Conservation (phyloP, 78 protist genomes). For the Emiliania huxleyi region DNA sequence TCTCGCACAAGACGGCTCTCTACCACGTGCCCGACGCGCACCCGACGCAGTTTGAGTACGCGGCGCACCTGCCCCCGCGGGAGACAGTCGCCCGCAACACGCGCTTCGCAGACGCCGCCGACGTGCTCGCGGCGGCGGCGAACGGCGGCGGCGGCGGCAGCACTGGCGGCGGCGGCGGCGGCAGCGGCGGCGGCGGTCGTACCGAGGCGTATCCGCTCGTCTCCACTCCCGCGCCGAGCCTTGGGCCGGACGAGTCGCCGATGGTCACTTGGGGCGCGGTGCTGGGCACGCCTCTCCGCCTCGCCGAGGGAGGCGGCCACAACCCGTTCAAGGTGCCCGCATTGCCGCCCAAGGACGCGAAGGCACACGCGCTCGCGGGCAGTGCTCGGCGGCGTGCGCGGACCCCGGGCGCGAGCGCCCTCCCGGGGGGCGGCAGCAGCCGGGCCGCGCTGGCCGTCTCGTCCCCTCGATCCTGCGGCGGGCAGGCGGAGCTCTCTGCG, state of each 20-base stretch:
- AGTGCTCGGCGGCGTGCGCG: neutral
- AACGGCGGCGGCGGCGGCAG: no score
- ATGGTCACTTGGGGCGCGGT: conserved; percentile 74
- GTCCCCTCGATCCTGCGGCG: neutral
- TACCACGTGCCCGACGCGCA: conserved; percentile 12
- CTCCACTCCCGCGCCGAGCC: neutral
- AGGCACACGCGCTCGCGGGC: neutral
- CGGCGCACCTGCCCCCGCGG: neutral
- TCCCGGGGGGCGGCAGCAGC: neutral
- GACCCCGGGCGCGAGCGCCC: neutral
- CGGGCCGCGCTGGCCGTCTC: no score
- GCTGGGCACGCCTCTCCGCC: conserved; percentile 57
- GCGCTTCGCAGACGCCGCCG: neutral
- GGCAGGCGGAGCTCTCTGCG: neutral
- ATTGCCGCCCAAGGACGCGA: neutral
- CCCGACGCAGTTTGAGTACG: neutral
- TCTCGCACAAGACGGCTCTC: neutral
- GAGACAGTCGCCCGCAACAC: neutral
- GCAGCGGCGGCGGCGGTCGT: no score
- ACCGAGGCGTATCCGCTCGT: neutral
- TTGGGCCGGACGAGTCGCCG: conserved; percentile 50
- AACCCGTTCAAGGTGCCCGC: neutral
- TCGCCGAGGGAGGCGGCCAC: neutral
- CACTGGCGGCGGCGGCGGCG: neutral
- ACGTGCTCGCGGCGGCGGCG: no score